Percentiles rank a stretch among this genome's conserved stretches.
These are phyloP conservation scores for Triticum timopheevii DNA, from an alignment of 176 grass and related monocot genomes.

Conservation along the genomic window DNA sequence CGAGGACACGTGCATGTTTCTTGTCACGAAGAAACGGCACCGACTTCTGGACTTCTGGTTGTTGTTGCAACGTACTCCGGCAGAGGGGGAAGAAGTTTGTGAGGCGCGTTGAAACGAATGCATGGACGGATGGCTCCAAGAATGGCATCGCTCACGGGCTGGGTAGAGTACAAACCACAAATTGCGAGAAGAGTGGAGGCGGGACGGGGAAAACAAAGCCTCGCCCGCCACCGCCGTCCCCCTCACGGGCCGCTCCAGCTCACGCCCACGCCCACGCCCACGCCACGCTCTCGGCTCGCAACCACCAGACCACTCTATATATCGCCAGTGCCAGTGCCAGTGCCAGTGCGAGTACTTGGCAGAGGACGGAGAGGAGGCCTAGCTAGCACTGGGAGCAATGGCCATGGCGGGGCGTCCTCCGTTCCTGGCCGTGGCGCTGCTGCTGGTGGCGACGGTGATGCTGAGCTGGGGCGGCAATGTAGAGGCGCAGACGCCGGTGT, in stretches of 20 bases:
- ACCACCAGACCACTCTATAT: constrained; percentile 23
- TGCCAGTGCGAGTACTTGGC: neutral
- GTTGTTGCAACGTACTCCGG: neutral
- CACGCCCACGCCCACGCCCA: constrained; percentile 18
- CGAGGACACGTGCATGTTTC: neutral
- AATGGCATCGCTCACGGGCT: constrained; percentile 41
- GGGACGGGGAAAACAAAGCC: constrained; percentile 30
- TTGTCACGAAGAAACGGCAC: neutral
- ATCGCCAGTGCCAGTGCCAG: constrained; percentile 6
- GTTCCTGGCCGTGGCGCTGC: neutral
- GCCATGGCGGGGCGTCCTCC: neutral
- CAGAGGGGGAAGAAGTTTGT: neutral
- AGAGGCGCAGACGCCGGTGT: constrained; percentile 56
- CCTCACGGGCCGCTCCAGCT: constrained; percentile 55
- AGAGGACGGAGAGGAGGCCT: too few relatives aligned
- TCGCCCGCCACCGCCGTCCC: constrained; percentile 4
- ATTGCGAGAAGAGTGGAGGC: neutral
- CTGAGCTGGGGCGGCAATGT: neutral
- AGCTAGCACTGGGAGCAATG: neutral
- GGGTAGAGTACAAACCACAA: constrained; percentile 24
- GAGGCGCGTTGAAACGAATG: too few relatives aligned
- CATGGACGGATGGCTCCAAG: constrained; percentile 22
- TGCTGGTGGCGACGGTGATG: too few relatives aligned
- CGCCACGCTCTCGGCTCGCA: neutral
- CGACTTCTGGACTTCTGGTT: neutral